These are phyloP conservation scores for Tetrapisispora nanseiensis DNA, from an alignment of 805 yeast species.

Conservation along the genomic window DNA sequence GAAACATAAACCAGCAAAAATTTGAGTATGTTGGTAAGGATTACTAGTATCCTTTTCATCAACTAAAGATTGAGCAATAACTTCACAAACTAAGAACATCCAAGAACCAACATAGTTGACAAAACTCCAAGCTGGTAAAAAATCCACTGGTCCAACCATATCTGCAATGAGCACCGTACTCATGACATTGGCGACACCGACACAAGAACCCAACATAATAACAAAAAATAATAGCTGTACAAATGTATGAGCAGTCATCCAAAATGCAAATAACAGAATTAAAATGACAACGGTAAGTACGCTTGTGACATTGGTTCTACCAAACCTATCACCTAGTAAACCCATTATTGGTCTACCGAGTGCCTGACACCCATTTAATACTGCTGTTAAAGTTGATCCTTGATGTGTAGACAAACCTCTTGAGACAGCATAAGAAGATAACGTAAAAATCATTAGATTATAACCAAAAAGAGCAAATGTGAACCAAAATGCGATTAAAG, in stretches of 20 bases:
- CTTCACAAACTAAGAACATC: slow-evolving; percentile 39
- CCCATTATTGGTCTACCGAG: slow-evolving; percentile 45
- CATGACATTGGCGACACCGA: slow-evolving; percentile 40
- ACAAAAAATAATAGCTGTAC: slow-evolving; percentile 34
- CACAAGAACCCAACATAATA: slow-evolving; percentile 34
- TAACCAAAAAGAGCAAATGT: slow-evolving; percentile 33
- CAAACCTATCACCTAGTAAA: slow-evolving; percentile 34
- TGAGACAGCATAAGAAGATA: slow-evolving; percentile 38
- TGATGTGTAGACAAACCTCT: slow-evolving; percentile 37
- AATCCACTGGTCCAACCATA: slow-evolving; percentile 30
- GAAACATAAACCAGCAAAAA: slow-evolving; percentile 46
- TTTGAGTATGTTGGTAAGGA: slow-evolving; percentile 52
- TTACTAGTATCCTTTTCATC: slow-evolving; percentile 9
- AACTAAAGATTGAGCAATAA: slow-evolving; percentile 43
- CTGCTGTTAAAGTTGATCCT: slow-evolving; percentile 38
- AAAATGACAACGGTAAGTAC: slow-evolving; percentile 29
- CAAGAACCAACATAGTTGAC: slow-evolving; percentile 27
- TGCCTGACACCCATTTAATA: slow-evolving; percentile 38
- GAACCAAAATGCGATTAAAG: slow-evolving; percentile 32
- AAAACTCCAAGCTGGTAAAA: slow-evolving; percentile 33
- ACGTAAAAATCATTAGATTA: slow-evolving; percentile 36
- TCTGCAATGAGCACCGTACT: slow-evolving; percentile 35
- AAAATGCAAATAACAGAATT: slow-evolving; percentile 36
- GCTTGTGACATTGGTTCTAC: slow-evolving; percentile 39
- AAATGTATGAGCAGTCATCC: slow-evolving; percentile 40